Base-by-base conservation (phyloP, 2,329 filamentous ascomycete species). In the Phialemoniopsis sp. region DNA sequence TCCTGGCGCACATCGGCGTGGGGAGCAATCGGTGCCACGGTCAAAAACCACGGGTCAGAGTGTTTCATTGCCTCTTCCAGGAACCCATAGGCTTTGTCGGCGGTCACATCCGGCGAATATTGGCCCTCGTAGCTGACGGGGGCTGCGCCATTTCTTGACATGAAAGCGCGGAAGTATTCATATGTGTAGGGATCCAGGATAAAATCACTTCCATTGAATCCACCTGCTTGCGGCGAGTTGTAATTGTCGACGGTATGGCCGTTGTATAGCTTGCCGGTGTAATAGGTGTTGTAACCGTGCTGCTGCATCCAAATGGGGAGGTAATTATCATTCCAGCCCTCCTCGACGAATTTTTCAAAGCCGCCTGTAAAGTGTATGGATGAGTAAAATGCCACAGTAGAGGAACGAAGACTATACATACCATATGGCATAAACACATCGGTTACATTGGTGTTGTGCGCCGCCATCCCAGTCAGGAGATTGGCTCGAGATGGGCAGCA, bases 361-460 rank as follows among this genome's bases (percentile, higher is more conserved):
- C 61, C 62, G 19, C 61, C 59, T 67, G 44, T 21, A 8, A 5
- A 15, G 4, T 19, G 49, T 13, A 50, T 45, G 3, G 44, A 40
- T 21, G 14, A 19, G 15, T 15, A 3, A 13, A 1, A 21, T 10
- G 21, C 14, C 18, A 40, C 14, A 10, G 10, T 15, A 6, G 32
- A 16, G 8, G 17, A 2, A 21, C 29, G 5, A n/a, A 3, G 3
- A 12, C 8, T n/a, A 33, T 67, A 36, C 56, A 19, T 60, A 73
- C 76, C 78, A 42, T 80, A 77, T 4, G 78, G 79, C 13, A 75
- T 64, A 19, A 33, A 44, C 0, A 74, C 64, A 29, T 71, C 62
- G 0, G 82, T 86, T 2, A 86, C 78, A 46, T 86, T 86, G 0
- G 80, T 85, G 45, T 85, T 85, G 46, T 87, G 82, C 0, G 81